Evolutionary conservation across 768 basidiomycete species (phyloP), one percentile per base, ranked within the genome.

Genomic region (Pleurotus platypus): DNA sequence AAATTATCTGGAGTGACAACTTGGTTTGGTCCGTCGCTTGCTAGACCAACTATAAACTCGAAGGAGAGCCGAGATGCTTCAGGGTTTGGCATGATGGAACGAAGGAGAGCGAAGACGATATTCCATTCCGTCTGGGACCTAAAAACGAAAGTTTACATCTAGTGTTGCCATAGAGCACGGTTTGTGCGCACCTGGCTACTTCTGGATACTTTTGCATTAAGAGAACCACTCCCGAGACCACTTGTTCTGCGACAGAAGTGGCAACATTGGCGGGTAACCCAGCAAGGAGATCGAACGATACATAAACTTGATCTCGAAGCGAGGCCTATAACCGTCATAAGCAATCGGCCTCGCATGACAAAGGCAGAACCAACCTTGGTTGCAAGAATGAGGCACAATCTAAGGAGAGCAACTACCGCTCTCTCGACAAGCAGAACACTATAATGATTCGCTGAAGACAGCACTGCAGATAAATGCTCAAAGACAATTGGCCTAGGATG

Each of bases 51-150:
- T n/a, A 96, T 75, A 16, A 97, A 79, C 16, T 86, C 86, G 66
- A 98, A 91, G 2, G 96, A 89, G 51, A 86, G 74, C 38, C 90
- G 87, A 22, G 92, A 86, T 4, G 94, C 95, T 69, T 93, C 92
- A 8, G 92, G 83, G 66, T 97, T 90, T 11, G 86, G 78, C 42
- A 94, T 82, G 0, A 94, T 95, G 1, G 87, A 88, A 48, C 92
- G 85, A 61, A 98, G 80, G 26, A 98, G 77, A 1, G 92, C 90
- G 64, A 95, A 92, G 18, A 95, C 82, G 40, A 98, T 75, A 60
- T 92, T 94, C 96, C 96, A 99, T 68, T 98, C 96, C 0, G 96
- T 98, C 62, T 90, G 87, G 1, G 94, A 94, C 56, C 87, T 93
- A 20, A 55, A 0, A 56, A 60, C 22, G 16, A 48, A 56, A 35